A percentile compares a stretch with the other conserved stretches of the same genome.
Evolutionary conservation across 2,329 filamentous ascomycete species (phyloP).

Genomic region (Dactylellina cionopaga): DNA sequence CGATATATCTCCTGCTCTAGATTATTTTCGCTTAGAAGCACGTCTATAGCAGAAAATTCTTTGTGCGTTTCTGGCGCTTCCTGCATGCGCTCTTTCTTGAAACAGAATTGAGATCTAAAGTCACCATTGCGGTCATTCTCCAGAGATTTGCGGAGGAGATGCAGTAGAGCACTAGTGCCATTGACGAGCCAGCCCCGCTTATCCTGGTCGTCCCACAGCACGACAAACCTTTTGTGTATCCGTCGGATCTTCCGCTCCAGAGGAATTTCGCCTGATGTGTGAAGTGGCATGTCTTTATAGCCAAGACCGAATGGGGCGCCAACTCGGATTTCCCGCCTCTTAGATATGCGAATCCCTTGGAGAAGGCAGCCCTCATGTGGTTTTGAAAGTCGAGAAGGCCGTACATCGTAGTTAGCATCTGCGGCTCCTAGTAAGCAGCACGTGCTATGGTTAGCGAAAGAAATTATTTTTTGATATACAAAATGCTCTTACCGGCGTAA

Average conservation of each 20-base stretch:
- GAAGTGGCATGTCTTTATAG: slow-evolving; percentile 10
- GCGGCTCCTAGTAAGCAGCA: slow-evolving; percentile 2
- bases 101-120: slow-evolving; percentile 14
- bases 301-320: slow-evolving; percentile 9
- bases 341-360: neutral
- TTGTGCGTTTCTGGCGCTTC: slow-evolving; percentile 6
- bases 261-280: slow-evolving; percentile 9
- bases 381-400: slow-evolving; percentile 5
- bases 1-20: slow-evolving; percentile 11
- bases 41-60: neutral
- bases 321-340: slow-evolving; percentile 8
- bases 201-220: slow-evolving; percentile 57
- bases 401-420: slow-evolving; percentile 1
- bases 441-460: neutral
- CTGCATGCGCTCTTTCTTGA: slow-evolving; percentile 14
- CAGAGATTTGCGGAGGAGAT: slow-evolving; percentile 55
- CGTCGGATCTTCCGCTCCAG: slow-evolving; percentile 39
- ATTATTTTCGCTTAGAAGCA: slow-evolving; percentile 5
- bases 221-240: slow-evolving; percentile 53
- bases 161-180: slow-evolving; percentile 57
- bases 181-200: slow-evolving; percentile 58
- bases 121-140: slow-evolving; percentile 25
- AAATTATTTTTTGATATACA: neutral
- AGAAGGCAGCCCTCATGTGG: slow-evolving; percentile 1
- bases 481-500: slow-evolving; percentile 32